Conservation (phyloP, 352 stramenopile genomes). For the Globisporangium lucens region DNA sequence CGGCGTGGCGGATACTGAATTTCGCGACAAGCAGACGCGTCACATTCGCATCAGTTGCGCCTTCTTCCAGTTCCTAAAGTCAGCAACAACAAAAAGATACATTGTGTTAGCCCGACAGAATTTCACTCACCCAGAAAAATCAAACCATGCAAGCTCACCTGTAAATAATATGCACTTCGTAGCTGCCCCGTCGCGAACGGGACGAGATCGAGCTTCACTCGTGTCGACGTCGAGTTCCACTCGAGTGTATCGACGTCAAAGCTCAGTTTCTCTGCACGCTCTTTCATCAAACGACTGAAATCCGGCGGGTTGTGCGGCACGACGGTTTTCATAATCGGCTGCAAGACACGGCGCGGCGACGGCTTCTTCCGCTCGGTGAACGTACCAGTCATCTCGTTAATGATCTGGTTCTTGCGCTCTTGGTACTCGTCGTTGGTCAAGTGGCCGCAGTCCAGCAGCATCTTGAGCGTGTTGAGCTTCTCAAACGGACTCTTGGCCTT, state of each 20-base stretch:
- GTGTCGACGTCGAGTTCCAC: slow-evolving; percentile 60
- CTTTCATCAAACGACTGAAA: slow-evolving; percentile 50
- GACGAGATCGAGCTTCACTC: slow-evolving; percentile 72
- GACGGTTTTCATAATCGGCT: slow-evolving; percentile 80
- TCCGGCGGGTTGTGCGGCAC: slow-evolving; percentile 72
- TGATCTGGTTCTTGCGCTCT: slow-evolving; percentile 84
- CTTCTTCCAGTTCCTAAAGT: slow-evolving; percentile 34
- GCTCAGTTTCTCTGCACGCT: slow-evolving; percentile 77
- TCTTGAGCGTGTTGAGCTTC: slow-evolving; percentile 84
- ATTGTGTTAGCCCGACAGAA: background rate
- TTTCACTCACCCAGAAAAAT: background rate
- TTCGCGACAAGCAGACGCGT: slow-evolving; percentile 65
- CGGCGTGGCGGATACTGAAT: slow-evolving; percentile 60
- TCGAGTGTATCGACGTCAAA: slow-evolving; percentile 83
- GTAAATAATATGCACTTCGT: slow-evolving; percentile 76
- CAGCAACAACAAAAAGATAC: background rate
- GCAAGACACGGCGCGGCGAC: slow-evolving; percentile 37
- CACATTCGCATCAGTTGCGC: slow-evolving; percentile 18
- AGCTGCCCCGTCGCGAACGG: slow-evolving; percentile 81
- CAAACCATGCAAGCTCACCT: slow-evolving; percentile 20
- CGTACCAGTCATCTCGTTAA: slow-evolving; percentile 85
- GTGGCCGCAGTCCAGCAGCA: slow-evolving; percentile 74
- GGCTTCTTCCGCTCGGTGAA: slow-evolving; percentile 60
- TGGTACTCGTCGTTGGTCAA: slow-evolving; percentile 78
- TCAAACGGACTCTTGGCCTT: slow-evolving; percentile 61